These are phyloP conservation scores for Triticum timopheevii DNA, from an alignment of 176 grass and related monocot species.

Conservation along the genomic window DNA sequence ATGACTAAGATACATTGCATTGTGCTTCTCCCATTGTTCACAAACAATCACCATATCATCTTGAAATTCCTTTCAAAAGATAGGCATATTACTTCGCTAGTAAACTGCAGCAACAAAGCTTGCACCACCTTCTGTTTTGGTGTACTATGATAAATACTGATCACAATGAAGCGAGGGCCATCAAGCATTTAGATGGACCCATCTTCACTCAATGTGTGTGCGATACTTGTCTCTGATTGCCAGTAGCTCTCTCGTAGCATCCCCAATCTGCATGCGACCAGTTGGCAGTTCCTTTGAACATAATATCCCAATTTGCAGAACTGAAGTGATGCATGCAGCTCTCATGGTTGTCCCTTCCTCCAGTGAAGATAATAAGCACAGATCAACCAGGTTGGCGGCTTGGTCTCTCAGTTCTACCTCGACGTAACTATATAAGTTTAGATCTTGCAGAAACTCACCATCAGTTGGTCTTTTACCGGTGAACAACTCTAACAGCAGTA, in stretches of 20 bases:
- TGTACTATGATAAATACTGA: neutral
- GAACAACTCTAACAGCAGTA: slow-evolving; percentile 26
- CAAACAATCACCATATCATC: neutral
- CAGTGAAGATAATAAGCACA: neutral
- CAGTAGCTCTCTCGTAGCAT: slow-evolving; percentile 1
- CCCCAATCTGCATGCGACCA: neutral
- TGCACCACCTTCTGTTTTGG: neutral
- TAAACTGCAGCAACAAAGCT: neutral
- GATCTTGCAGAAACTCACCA: neutral
- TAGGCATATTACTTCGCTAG: neutral
- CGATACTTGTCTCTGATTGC: neutral
- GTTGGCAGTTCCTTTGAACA: neutral
- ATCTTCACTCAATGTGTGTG: neutral
- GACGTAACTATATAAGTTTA: neutral
- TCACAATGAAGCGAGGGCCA: neutral
- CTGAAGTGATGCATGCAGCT: neutral
- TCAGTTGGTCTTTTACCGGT: slow-evolving; percentile 30
- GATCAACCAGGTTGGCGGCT: neutral
- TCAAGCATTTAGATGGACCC: neutral
- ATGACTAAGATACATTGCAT: neutral
- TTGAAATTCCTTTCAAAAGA: neutral
- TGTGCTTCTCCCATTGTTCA: neutral
- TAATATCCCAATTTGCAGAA: neutral
- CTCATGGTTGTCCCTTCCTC: neutral
- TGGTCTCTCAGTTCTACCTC: neutral